Percentiles rank a stretch among this genome's conserved stretches.
phyloP scores from a whole-genome alignment of 352 stramenopile species.

The Globisporangium radiosum region DNA sequence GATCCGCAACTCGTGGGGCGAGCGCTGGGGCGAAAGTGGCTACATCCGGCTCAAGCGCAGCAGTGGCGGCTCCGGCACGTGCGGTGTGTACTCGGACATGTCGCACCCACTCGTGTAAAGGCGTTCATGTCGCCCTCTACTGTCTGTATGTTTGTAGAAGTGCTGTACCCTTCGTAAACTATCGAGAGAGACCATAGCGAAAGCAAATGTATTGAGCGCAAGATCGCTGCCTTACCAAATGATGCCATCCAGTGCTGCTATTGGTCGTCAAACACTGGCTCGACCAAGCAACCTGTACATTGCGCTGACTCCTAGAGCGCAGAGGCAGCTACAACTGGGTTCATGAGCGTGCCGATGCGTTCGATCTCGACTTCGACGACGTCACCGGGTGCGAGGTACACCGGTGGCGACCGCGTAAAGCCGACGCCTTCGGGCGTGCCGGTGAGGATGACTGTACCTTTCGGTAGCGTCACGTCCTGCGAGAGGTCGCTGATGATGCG shows the following conservation, averaged over 20 bases:
- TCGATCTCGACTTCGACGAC: conserved; percentile 90
- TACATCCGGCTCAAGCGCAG: conserved; percentile 92
- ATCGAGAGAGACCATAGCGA: too few relatives aligned
- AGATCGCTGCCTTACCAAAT: too few relatives aligned
- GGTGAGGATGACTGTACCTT: conserved; percentile 86
- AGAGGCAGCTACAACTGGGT: conserved; percentile 69
- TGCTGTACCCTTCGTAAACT: too few relatives aligned
- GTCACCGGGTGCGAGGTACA: conserved; percentile 84
- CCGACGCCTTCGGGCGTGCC: conserved; percentile 88
- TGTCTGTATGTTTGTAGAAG: too few relatives aligned
- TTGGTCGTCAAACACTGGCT: too few relatives aligned
- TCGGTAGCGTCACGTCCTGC: conserved; percentile 83
- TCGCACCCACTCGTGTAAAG: conserved; percentile 18
- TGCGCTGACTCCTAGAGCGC: conserved; percentile 26
- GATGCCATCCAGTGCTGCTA: too few relatives aligned
- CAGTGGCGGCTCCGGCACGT: conserved; percentile 39
- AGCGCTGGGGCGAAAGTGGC: conserved; percentile 88
- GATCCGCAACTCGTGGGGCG: conserved; percentile 98
- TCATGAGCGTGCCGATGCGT: conserved; percentile 83
- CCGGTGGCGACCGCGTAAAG: conserved; percentile 77
- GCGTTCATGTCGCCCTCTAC: too few relatives aligned
- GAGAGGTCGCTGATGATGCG: conserved; percentile 87
- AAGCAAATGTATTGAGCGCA: too few relatives aligned
- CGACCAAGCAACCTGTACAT: too few relatives aligned
- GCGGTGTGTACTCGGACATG: conserved; percentile 53